Conservation (phyloP, 2,329 filamentous ascomycete genomes). For the Zymoseptoria ardabiliae region DNA sequence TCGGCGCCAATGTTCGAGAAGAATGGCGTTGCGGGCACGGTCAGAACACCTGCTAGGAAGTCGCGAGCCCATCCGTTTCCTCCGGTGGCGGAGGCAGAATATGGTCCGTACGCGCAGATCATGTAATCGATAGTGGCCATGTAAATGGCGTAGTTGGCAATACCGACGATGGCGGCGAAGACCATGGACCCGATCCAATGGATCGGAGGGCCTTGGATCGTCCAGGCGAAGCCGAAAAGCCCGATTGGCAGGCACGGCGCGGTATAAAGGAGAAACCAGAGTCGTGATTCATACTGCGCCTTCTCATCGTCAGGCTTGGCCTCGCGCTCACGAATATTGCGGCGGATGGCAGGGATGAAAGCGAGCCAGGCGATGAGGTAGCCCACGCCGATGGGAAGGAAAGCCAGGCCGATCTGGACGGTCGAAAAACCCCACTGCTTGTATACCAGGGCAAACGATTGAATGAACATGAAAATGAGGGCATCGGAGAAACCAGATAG, state of each 20-base stretch:
- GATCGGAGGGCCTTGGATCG: constrained; percentile 54
- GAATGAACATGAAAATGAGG: constrained; percentile 74
- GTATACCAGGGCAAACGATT: constrained; percentile 65
- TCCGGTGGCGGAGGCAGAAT: constrained; percentile 67
- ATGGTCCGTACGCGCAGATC: constrained; percentile 65
- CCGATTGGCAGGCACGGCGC: constrained; percentile 59
- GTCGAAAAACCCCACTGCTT: constrained; percentile 59
- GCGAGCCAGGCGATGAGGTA: constrained; percentile 57
- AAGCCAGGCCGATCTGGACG: constrained; percentile 52
- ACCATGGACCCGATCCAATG: constrained; percentile 66
- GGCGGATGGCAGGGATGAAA: constrained; percentile 52
- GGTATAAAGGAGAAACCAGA: constrained; percentile 60
- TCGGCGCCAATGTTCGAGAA: constrained; percentile 37
- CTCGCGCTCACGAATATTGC: constrained; percentile 43
- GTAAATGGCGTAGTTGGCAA: constrained; percentile 58
- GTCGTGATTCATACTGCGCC: constrained; percentile 59
- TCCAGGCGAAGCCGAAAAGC: constrained; percentile 67
- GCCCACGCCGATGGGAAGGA: constrained; percentile 61
- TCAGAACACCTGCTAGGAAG: constrained; percentile 66
- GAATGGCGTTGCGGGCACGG: constrained; percentile 59
- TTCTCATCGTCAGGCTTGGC: constrained; percentile 41
- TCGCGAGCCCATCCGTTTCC: constrained; percentile 70
- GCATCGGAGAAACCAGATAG: constrained; percentile 69
- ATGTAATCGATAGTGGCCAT: constrained; percentile 75
- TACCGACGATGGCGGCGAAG: constrained; percentile 60